Base-by-base conservation (phyloP, 495 filamentous ascomycete species). In the Penicillium angulare region DNA sequence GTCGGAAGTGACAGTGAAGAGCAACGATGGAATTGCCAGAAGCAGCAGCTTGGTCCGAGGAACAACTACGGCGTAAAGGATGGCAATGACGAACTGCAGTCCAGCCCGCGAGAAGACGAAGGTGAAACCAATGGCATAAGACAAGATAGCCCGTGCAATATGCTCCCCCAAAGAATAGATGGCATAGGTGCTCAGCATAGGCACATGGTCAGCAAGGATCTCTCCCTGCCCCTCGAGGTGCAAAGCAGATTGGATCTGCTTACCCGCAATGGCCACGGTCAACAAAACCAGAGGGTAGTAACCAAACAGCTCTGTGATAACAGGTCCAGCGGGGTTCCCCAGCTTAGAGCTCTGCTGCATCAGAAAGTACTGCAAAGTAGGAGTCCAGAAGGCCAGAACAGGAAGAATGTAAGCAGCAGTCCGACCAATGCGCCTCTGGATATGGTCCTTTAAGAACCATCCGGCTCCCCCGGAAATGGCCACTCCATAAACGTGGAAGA, bases 201-300 rank as follows among this genome's bases (percentile, higher is more conserved):
- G 82, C 21, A 76, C 66, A 39, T 83, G 77, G 41, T 86, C 82
- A 1, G 64, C 72, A 7, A 85, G 62, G 29, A 75, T 62, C 18
- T 76, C 72, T n/a, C 83, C 82, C 52, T 83, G 61, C 1, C 55
- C 56, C 31, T 71, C 71, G n/a, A 89, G 69, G 34, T 86, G 75
- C 39, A 73, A 38, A 23, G 79, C 66, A 20, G 71, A 66, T 26
- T 89, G 86, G 26, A 90, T 64, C 40, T 80, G 63, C 23, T 80
- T 82, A 2, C 82, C 84, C 7, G 85, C 81, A 49, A 80, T 82
- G 13, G 81, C 82, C 0, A 86, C 74, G 26, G 84, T 82, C 2
- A 95, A 55, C 20, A 84, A 66, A n/a, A 90, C 68, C 12, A 97
- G 55, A 0, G 90, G 90, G 36, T 88, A 84, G 56, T 85, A 81